Evolutionary conservation across 768 basidiomycete genomes (phyloP), one percentile per base, ranked within the genome.

Genomic region (Suillus bovinus): DNA sequence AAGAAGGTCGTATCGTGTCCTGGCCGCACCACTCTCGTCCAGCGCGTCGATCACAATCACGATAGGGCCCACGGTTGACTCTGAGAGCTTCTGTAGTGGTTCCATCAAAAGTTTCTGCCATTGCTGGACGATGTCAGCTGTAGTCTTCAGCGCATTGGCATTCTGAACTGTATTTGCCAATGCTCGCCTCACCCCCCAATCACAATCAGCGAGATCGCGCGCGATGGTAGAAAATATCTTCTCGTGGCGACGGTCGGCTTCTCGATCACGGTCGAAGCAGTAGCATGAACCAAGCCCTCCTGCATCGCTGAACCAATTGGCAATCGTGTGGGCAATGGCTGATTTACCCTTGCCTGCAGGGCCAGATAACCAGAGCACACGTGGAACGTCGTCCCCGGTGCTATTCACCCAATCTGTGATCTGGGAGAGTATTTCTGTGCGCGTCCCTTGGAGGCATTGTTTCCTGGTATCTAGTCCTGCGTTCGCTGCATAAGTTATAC

Each of bases 1-100:
- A 17, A 74, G 68, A 49, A 72, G 60, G 5, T 20, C 17, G 17
- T 29, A 24, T 6, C 64, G 63, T 60, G 62, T 36, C 5, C 20
- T 17, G 3, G 13, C 50, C 8, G 59, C 39, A 9, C 60, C 61
- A 36, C 62, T 66, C 44, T 64, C 67, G 41, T 69, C 67, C 22
- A 71, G 46, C 5, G 61, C 70, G 46, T 74, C 72, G 36, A 72
- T 67, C 55, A 74, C 59, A 29, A 71, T 58, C 17, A 71, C 50
- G 11, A 73, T 63, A 39, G 67, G 72, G 1, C 67, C 64, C 36
- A 67, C 31, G 20, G 8, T 42, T 29, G 42, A 31, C 33, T 61
- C 57, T 10, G 58, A 66, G 16, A 31, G 36, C 60, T 38, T 38
- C 10, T 3, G 53, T 44, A 14, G 66, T 61, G 24, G 56, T 42